A percentile compares a stretch with the other conserved stretches of the same genome.
Conservation (phyloP, 2,329 filamentous ascomycete genomes). For the Davidsoniella eucalypti region DNA sequence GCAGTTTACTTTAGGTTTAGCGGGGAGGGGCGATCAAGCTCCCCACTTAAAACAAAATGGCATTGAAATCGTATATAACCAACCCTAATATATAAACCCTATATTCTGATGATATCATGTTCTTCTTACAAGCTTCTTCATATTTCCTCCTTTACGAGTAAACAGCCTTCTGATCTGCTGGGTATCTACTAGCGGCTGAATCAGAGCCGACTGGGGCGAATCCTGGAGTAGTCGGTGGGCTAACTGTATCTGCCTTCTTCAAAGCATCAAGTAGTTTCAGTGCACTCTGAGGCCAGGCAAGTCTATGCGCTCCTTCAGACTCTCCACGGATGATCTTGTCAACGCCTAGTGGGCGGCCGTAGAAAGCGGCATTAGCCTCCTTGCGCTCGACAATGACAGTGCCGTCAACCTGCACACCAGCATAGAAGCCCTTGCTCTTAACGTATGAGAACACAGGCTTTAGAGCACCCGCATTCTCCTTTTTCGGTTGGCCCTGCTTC, state of each 20-base stretch:
- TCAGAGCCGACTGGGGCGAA: too few species aligned
- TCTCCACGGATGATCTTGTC: slow-evolving; percentile 32
- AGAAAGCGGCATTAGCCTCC: slow-evolving; percentile 81
- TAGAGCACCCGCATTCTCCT: slow-evolving; percentile 14
- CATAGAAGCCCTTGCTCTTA: slow-evolving; percentile 79
- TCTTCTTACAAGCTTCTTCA: too few species aligned
- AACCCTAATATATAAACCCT: too few species aligned
- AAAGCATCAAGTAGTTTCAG: slow-evolving; percentile 4
- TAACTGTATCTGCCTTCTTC: background rate
- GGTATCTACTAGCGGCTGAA: background rate
- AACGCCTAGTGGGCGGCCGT: slow-evolving; percentile 41
- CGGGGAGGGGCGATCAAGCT: too few species aligned
- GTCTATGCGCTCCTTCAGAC: background rate
- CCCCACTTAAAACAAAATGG: too few species aligned
- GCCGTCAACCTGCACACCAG: slow-evolving; percentile 72
- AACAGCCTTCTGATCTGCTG: background rate
- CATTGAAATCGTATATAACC: too few species aligned
- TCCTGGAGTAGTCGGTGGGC: too few species aligned
- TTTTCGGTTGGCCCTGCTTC: background rate
- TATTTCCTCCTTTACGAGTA: background rate
- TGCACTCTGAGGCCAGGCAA: slow-evolving; percentile 5
- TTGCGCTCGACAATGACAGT: slow-evolving; percentile 71
- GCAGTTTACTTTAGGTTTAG: too few species aligned
- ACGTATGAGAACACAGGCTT: slow-evolving; percentile 50
- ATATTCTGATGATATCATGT: too few species aligned